These are phyloP conservation scores for Candida quercuum DNA, from an alignment of 805 yeast genomes.

Conservation along the genomic window DNA sequence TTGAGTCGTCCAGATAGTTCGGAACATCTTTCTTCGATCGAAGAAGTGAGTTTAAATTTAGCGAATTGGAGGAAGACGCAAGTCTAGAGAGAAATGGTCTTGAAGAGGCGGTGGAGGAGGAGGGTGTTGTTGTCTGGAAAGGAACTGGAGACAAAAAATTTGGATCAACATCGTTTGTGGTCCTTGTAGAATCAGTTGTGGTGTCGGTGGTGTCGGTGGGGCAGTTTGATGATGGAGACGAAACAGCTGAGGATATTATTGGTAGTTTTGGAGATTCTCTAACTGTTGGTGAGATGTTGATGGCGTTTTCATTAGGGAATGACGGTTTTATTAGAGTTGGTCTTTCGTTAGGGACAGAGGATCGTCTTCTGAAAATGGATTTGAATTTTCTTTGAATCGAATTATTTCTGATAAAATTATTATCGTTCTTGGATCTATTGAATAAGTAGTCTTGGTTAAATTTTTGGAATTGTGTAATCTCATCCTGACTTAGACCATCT, in stretches of 20 bases:
- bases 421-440: conserved; percentile 4
- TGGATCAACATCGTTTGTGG: too few species aligned
- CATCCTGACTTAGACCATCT: conserved; percentile 26
- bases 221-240: conserved; percentile 4
- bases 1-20: conserved; percentile 21
- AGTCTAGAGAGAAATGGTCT: conserved; percentile 1
- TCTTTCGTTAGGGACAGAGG: conserved; percentile 5
- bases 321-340: conserved; percentile 1
- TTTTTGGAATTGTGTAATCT: conserved; percentile 11
- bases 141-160: too few species aligned
- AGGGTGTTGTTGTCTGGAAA: neutral
- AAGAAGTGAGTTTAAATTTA: conserved; percentile 18
- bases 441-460: conserved; percentile 19
- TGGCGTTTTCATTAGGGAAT: conserved; percentile 1
- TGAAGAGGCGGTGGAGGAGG: neutral
- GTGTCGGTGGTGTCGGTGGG: neutral
- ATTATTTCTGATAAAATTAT: conserved; percentile 7
- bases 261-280: neutral
- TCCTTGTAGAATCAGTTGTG: neutral
- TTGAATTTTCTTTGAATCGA: conserved; percentile 19
- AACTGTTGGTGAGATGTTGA: neutral
- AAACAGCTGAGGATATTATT: neutral
- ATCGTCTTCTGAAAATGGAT: conserved; percentile 19
- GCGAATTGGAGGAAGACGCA: conserved; percentile 16
- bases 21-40: conserved; percentile 19